Percentiles rank a stretch among this genome's conserved stretches.
These are phyloP conservation scores for Fusarium gaditjirri DNA, from an alignment of 2,329 filamentous ascomycete species.

Conservation along the genomic window DNA sequence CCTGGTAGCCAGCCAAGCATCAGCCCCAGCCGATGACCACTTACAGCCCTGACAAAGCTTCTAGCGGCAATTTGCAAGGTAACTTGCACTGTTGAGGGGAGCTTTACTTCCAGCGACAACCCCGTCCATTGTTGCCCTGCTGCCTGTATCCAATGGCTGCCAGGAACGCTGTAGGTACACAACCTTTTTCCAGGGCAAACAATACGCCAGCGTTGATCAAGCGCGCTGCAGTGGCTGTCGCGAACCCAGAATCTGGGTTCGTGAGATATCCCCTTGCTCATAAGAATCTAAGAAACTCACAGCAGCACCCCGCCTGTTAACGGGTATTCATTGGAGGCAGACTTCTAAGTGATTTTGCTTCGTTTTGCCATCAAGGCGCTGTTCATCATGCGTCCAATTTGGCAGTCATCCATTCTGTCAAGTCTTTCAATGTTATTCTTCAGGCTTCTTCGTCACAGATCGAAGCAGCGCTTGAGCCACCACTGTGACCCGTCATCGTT, in stretches of 20 bases:
- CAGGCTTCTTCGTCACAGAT: slow-evolving; percentile 4
- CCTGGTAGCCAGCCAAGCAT: slow-evolving; percentile 31
- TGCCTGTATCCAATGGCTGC: slow-evolving; percentile 25
- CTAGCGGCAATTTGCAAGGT: slow-evolving; percentile 1
- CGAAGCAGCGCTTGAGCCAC: slow-evolving; percentile 32
- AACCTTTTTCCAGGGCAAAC: slow-evolving; percentile 5
- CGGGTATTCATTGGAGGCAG: neutral
- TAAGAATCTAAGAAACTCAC: slow-evolving; percentile 9
- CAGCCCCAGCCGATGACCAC: slow-evolving; percentile 26
- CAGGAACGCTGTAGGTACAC: slow-evolving; percentile 19
- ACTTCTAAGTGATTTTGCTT: neutral
- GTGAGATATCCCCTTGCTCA: neutral
- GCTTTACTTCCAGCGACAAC: slow-evolving; percentile 21
- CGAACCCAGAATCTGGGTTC: slow-evolving; percentile 18
- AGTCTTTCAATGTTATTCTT: neutral
- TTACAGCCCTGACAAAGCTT: slow-evolving; percentile 13
- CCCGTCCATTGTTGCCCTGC: slow-evolving; percentile 18
- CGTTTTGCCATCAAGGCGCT: neutral
- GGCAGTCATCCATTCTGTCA: neutral
- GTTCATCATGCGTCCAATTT: neutral
- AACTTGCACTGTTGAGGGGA: slow-evolving; percentile 9
- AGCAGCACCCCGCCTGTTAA: neutral
- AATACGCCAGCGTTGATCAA: slow-evolving; percentile 12
- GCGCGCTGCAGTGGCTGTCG: slow-evolving; percentile 14
- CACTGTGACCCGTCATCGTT: slow-evolving; percentile 12